Base-by-base conservation (phyloP, 805 yeast genomes). In the Blastobotrys mokoenaii region DNA sequence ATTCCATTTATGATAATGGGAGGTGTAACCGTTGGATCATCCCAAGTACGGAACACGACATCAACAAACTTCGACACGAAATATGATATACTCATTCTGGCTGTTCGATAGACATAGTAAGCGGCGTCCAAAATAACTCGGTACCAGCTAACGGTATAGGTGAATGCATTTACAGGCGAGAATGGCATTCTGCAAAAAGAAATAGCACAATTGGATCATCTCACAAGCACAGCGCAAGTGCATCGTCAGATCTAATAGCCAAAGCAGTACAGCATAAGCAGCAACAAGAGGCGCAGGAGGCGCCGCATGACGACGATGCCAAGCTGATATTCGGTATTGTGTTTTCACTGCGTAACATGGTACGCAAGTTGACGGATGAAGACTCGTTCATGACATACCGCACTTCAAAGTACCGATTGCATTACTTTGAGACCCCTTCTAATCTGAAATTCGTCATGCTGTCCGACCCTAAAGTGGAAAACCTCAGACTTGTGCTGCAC, bases 51-150 rank as follows among this genome's bases (percentile, higher is more conserved):
- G 9, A 14, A 18, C 15, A 38, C 33, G 27, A 22, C 27, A 22
- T 8, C 27, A 22, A 4, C 27, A 8, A 22, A 22, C 27, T 22
- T 22, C 27, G 8, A 22, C 27, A 34, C n/a, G 25, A 25, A 78
- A 79, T 84, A 76, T 84, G 34, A 79, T 88, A 39, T 81, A 82
- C 66, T 84, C 96, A 9, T 83, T 89, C 59, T 85, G 88, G 84
- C 77, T 90, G 45, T 90, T 83, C 60, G 97, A 90, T 62, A 75
- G 93, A 60, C 97, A 90, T 65, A 85, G 97, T 65, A 68, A 42
- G 75, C 61, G 14, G 9, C 16, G n/a, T 5, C 12, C 12, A 12
- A 15, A 14, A 11, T 9, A 12, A 14, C 10, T 29, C n/a, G 11
- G 34, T 16, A 14, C n/a, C 22, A 17, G 22, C 39, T 27, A 18